Conservation (phyloP, 176 grass and related monocot species). For the Triticum urartu region DNA sequence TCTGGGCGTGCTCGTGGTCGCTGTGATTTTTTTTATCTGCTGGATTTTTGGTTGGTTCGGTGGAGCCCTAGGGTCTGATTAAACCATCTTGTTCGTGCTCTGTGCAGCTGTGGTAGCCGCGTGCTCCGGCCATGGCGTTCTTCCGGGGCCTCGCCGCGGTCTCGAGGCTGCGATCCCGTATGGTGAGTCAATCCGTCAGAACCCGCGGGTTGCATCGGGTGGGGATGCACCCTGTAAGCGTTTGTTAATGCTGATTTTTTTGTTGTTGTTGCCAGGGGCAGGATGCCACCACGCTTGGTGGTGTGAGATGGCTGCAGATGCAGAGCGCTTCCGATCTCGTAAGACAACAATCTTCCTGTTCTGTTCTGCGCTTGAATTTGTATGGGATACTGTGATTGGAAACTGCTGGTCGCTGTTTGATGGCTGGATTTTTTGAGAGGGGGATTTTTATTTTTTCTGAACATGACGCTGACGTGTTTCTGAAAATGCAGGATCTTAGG, state of each 20-base stretch:
- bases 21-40: background rate
- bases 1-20: background rate
- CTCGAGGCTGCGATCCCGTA: slow-evolving; percentile 64
- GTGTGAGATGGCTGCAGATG: slow-evolving; percentile 90
- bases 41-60: background rate
- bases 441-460: background rate
- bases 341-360: slow-evolving; percentile 5
- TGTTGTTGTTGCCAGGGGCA: slow-evolving; percentile 48
- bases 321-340: slow-evolving; percentile 84
- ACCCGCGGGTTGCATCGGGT: background rate
- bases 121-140: slow-evolving; percentile 62
- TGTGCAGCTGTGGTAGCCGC: slow-evolving; percentile 38
- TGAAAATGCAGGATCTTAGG: slow-evolving; percentile 79
- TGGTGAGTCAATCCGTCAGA: slow-evolving; percentile 42
- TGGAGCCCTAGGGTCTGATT: background rate
- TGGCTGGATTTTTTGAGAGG: background rate
- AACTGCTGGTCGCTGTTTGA: background rate
- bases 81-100: background rate
- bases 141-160: slow-evolving; percentile 61
- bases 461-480: slow-evolving; percentile 19
- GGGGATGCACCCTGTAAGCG: background rate
- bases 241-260: background rate
- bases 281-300: slow-evolving; percentile 76
- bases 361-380: background rate
- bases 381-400: background rate